phyloP scores from a whole-genome alignment of 208 protist species.

The Leishmania gerbilli region DNA sequence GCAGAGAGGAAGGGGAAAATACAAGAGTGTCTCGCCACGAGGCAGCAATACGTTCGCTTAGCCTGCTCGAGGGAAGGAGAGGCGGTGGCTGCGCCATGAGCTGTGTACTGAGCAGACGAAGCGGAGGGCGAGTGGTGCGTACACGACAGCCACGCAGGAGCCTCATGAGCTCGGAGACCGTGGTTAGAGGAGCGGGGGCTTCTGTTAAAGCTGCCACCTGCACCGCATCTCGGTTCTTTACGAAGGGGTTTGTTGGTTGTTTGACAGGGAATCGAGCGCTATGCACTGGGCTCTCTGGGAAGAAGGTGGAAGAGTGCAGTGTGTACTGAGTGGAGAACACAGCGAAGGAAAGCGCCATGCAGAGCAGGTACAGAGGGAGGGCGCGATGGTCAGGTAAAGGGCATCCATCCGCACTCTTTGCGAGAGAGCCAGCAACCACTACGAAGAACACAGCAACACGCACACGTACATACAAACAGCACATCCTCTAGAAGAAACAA shows the following conservation, averaged over 20 bases:
- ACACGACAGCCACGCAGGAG: neutral
- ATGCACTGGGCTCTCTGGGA: neutral
- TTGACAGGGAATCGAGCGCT: neutral
- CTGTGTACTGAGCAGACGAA: neutral
- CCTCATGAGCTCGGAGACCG: neutral
- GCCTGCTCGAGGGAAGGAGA: no score
- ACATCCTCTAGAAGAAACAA: neutral
- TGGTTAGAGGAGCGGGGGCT: neutral
- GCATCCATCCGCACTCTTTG: neutral
- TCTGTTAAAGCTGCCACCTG: neutral
- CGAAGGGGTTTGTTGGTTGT: no score
- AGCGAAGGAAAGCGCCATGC: neutral
- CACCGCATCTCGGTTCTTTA: neutral
- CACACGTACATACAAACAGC: neutral
- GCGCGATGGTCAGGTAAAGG: neutral
- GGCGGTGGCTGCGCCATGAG: neutral
- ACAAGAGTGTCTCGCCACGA: neutral
- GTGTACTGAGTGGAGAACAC: neutral
- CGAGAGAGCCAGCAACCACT: neutral
- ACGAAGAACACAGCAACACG: conserved; percentile 4
- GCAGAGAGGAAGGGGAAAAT: neutral
- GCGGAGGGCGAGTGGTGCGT: neutral
- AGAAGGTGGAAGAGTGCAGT: neutral
- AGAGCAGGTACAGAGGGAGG: neutral
- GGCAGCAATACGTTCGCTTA: neutral